These are phyloP conservation scores for Azolla pinnata DNA, from an alignment of 75 land plant species.

Conservation along the genomic window DNA sequence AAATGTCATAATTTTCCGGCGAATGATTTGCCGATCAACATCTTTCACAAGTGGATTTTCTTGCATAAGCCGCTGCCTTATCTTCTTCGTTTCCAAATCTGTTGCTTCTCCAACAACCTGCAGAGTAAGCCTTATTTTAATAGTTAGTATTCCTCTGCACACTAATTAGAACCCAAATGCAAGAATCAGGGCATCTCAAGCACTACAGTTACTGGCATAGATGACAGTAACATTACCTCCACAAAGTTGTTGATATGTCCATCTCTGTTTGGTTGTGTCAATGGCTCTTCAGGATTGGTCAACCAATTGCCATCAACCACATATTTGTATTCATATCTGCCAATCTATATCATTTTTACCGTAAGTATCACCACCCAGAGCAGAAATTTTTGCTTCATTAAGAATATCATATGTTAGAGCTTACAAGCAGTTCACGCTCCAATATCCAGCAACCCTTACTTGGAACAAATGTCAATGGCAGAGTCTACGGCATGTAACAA, in stretches of 20 bases:
- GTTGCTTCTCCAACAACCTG: slow-evolving; percentile 42
- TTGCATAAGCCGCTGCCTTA: slow-evolving; percentile 38
- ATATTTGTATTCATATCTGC: slow-evolving; percentile 93
- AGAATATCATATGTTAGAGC: slow-evolving; percentile 14
- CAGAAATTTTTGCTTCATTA: background rate
- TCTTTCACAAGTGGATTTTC: slow-evolving; percentile 50
- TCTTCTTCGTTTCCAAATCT: slow-evolving; percentile 11
- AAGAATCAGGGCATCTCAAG: no score
- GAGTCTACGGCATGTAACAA: slow-evolving; percentile 27
- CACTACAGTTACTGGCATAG: no score
- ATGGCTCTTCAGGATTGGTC: slow-evolving; percentile 41
- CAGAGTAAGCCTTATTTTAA: slow-evolving; percentile 2
- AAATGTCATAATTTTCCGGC: slow-evolving; percentile 41
- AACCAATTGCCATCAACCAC: slow-evolving; percentile 71
- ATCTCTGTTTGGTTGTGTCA: slow-evolving; percentile 61
- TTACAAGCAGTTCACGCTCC: slow-evolving; percentile 66
- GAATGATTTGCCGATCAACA: slow-evolving; percentile 44
- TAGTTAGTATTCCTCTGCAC: background rate
- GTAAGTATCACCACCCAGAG: background rate
- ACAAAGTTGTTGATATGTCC: slow-evolving; percentile 89
- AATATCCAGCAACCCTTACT: slow-evolving; percentile 57
- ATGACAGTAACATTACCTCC: slow-evolving; percentile 35
- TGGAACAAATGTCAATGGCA: slow-evolving; percentile 45
- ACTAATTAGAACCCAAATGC: no score
- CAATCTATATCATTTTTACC: slow-evolving; percentile 61